Conservation (phyloP, 2,329 filamentous ascomycete species). For the Curvularia lunata region DNA sequence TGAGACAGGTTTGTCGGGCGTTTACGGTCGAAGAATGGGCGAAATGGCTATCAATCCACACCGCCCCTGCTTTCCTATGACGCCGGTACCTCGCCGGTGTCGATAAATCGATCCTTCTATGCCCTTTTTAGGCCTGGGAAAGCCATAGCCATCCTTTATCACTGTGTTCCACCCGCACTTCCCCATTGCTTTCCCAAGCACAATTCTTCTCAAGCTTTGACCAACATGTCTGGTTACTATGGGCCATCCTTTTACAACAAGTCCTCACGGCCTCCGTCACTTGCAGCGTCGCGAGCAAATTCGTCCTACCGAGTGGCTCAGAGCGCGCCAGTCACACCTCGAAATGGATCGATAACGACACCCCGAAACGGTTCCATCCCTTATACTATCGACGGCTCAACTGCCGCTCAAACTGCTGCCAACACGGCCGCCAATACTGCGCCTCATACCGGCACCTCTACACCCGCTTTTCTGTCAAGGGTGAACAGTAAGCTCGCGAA, state of each 20-base stretch:
- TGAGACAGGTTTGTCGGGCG: slow-evolving; percentile 11
- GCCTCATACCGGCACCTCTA: slow-evolving; percentile 19
- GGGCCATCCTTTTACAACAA: slow-evolving; percentile 24
- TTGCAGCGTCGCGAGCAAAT: slow-evolving; percentile 24
- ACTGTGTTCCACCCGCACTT: neutral
- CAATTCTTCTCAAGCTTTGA: neutral
- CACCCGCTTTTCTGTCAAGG: slow-evolving; percentile 19
- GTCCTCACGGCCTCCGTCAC: slow-evolving; percentile 19
- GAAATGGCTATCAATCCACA: slow-evolving; percentile 7
- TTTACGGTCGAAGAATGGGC: slow-evolving; percentile 15
- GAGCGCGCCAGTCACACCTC: slow-evolving; percentile 22
- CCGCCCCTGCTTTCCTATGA: slow-evolving; percentile 10
- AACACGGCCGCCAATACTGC: slow-evolving; percentile 23
- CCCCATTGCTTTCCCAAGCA: slow-evolving; percentile 7
- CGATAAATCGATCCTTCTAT: slow-evolving; percentile 5
- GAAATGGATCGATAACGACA: slow-evolving; percentile 21
- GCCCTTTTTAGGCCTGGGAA: slow-evolving; percentile 3
- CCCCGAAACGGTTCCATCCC: slow-evolving; percentile 22
- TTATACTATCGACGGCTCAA: slow-evolving; percentile 18
- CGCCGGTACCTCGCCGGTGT: slow-evolving; percentile 9
- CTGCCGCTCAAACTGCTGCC: slow-evolving; percentile 19
- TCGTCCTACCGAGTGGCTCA: slow-evolving; percentile 19
- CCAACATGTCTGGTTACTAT: slow-evolving; percentile 26
- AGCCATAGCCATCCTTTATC: slow-evolving; percentile 1
- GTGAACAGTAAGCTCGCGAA: slow-evolving; percentile 24